Conservation (phyloP, 768 basidiomycete genomes). For the Lentinula raphanica region DNA sequence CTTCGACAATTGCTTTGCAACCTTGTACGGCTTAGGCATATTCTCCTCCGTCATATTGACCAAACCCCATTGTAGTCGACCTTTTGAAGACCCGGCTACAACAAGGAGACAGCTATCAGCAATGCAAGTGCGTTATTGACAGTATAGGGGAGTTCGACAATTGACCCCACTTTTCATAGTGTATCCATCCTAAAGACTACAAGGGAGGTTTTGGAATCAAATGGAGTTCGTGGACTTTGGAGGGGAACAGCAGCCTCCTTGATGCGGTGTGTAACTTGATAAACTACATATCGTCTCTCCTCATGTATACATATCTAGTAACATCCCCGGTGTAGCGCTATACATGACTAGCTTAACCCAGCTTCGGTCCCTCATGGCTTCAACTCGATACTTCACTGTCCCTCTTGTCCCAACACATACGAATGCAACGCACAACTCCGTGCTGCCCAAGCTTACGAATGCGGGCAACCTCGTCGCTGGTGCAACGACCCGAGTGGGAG, state of each 20-base stretch:
- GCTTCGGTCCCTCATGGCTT: conserved; percentile 72
- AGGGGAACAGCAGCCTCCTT: conserved; percentile 82
- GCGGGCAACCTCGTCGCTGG: conserved; percentile 86
- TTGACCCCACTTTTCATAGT: conserved; percentile 14
- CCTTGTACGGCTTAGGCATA: conserved; percentile 48
- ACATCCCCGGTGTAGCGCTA: conserved; percentile 88
- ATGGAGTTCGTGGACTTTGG: conserved; percentile 78
- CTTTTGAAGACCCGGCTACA: conserved; percentile 89
- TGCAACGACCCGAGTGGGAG: conserved; percentile 70
- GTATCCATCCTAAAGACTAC: conserved; percentile 45
- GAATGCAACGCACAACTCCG: conserved; percentile 31
- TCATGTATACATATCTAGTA: conserved; percentile 41
- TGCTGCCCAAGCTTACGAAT: conserved; percentile 64
- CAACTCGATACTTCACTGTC: conserved; percentile 61
- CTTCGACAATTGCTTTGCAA: conserved; percentile 69
- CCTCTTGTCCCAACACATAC: conserved; percentile 16
- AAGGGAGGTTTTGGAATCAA: conserved; percentile 50
- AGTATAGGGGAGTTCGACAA: neutral
- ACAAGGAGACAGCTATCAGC: conserved; percentile 56
- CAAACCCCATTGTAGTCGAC: conserved; percentile 51
- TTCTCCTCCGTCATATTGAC: neutral
- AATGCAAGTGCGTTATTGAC: conserved; percentile 26
- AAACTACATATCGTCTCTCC: neutral
- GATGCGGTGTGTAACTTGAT: conserved; percentile 41
- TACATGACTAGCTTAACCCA: conserved; percentile 88